Evolutionary conservation across 495 filamentous ascomycete genomes (phyloP).

Genomic region (Tuber magnatum): DNA sequence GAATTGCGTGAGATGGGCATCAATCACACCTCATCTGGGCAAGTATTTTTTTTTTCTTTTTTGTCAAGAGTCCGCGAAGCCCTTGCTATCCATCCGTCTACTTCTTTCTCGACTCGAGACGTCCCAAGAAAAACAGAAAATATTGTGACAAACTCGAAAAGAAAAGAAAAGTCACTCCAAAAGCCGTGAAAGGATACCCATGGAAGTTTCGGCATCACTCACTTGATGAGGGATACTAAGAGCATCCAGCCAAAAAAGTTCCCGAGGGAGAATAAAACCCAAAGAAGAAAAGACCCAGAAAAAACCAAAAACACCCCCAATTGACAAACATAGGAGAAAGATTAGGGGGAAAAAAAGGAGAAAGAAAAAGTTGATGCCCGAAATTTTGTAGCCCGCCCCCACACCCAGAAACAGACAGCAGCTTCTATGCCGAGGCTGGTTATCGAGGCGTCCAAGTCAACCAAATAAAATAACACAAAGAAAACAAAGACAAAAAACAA

Average conservation of each 20-base stretch:
- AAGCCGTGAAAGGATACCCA: neutral
- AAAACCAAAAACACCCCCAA: slow-evolving; percentile 1
- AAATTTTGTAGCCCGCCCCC: neutral
- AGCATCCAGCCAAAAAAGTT: neutral
- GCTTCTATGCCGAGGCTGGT: neutral
- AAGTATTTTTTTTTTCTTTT: neutral
- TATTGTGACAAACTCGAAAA: neutral
- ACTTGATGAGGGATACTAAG: neutral
- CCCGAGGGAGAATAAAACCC: neutral
- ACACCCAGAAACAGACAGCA: neutral
- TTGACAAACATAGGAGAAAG: neutral
- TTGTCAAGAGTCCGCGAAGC: neutral
- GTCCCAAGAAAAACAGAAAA: slow-evolving; percentile 1
- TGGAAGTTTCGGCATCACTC: neutral
- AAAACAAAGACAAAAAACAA: slow-evolving; percentile 33
- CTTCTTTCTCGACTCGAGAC: neutral
- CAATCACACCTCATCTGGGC: neutral
- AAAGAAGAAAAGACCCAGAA: neutral
- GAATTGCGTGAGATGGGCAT: neutral
- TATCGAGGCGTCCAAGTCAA: slow-evolving; percentile 11
- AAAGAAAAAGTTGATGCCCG: neutral
- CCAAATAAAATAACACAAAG: slow-evolving; percentile 19
- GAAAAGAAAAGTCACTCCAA: neutral
- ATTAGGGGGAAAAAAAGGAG: neutral
- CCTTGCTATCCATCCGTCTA: neutral